Evolutionary conservation across 2,329 filamentous ascomycete genomes (phyloP).

Genomic region (Neopestalotiopsis clavispora): DNA sequence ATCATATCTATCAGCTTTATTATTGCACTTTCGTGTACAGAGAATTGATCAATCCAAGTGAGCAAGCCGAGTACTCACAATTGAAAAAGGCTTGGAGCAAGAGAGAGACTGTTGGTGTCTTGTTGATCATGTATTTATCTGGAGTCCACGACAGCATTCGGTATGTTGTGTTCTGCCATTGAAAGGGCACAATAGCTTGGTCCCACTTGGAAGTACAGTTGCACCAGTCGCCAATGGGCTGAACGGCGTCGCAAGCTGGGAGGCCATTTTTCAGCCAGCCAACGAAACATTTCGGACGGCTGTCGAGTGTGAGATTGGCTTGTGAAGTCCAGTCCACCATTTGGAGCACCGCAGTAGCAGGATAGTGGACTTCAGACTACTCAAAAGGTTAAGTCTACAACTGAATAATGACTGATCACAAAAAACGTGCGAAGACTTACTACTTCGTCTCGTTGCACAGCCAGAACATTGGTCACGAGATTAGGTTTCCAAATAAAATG

Average conservation of each 20-base stretch:
- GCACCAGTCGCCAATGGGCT: background rate
- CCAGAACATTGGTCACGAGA: no score
- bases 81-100: background rate
- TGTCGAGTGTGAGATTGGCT: background rate
- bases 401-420: background rate
- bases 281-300: background rate
- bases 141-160: background rate
- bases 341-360: background rate
- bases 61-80: background rate
- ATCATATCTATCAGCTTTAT: background rate
- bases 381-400: background rate
- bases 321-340: background rate
- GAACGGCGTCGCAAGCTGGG: background rate
- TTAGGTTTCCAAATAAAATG: no score
- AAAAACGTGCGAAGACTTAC: background rate
- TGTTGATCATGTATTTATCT: background rate
- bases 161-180: background rate
- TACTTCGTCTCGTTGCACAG: no score
- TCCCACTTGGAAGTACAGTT: background rate
- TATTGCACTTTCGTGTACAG: background rate
- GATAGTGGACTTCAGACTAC: background rate
- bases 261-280: background rate
- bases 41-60: no score
- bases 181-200: background rate
- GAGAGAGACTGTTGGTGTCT: background rate